Conservation (phyloP, 441 rosid species). For the Geranium incanum region DNA sequence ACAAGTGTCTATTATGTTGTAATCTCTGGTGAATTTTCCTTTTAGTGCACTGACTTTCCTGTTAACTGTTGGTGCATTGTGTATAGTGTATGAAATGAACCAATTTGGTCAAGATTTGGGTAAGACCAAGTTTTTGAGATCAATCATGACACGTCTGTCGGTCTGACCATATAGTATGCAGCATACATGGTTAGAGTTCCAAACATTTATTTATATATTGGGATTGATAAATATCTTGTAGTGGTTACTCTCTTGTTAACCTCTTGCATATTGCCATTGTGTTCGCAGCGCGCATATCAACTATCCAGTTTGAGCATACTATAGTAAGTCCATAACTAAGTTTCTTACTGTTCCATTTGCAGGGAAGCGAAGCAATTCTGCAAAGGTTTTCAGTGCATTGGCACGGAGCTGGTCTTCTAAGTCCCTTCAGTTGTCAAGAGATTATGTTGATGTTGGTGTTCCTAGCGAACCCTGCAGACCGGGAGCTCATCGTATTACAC, state of each 20-base stretch:
- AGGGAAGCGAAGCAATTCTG: constrained; percentile 77
- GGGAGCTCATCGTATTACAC: constrained; percentile 79
- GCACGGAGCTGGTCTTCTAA: constrained; percentile 91
- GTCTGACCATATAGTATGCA: background rate
- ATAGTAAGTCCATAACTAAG: no score
- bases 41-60: background rate
- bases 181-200: background rate
- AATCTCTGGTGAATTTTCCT: background rate
- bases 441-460: constrained; percentile 29
- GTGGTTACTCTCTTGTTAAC: background rate
- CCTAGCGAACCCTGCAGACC: constrained; percentile 66
- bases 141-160: background rate
- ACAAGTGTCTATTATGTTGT: background rate
- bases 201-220: background rate
- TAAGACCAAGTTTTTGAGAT: background rate
- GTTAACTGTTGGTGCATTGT: background rate
- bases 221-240: background rate
- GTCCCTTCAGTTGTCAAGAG: constrained; percentile 49
- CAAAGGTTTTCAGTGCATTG: constrained; percentile 82
- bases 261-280: background rate
- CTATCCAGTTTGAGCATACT: background rate
- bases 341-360: constrained; percentile 22
- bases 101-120: background rate
- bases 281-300: background rate
- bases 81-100: background rate